Base-by-base conservation (phyloP, 305 asterid genomes). In the Euphrasia arctica region DNA sequence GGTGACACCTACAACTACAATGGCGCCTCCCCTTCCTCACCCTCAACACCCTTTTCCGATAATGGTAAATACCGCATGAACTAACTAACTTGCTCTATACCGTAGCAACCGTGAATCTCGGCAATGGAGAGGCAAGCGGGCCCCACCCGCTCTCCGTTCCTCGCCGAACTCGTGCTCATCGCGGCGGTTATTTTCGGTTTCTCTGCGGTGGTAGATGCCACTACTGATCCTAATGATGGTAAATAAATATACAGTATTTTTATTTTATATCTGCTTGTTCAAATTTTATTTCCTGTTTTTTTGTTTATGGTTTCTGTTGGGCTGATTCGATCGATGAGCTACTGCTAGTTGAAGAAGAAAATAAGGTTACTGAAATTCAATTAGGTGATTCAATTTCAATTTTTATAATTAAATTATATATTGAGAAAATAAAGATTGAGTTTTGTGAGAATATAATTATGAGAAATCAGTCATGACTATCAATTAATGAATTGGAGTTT, bases 161-260 rank as follows among this genome's bases (percentile, higher is more conserved):
- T 77, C 72, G 51, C 57, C 27, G 47, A 64, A 58, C 63, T 58
- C 34, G 56, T 73, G 62, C 65, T 76, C 72, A 67, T 86, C 67
- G 72, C 76, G 50, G 65, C 71, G 4, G 63, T 71, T 70, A 43
- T 74, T 36, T 72, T 64, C 65, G 4, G 48, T 54, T 74, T 68
- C 4, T 18, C 31, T 68, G 47, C 74, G 60, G 41, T 9, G 9
- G 82, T 72, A 48, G 58, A 68, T 52, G 88, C 80, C 60, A 66
- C 74, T 63, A 87, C 97, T 76, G 91, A 87, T 80, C 82, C 92
- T 39, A 84, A 70, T 71, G 97, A 92, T 52, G 78, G 98, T 92
- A 66, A 72, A 12, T 9, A 71, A 0, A 18, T 18, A 18, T 18
- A 18, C 22, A 18, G 22, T 64, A 45, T 41, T 59, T 62, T 5